Percentiles rank a stretch among this genome's conserved stretches.
phyloP scores from a whole-genome alignment of 2,329 filamentous ascomycete species.

The Colletotrichum lentis region DNA sequence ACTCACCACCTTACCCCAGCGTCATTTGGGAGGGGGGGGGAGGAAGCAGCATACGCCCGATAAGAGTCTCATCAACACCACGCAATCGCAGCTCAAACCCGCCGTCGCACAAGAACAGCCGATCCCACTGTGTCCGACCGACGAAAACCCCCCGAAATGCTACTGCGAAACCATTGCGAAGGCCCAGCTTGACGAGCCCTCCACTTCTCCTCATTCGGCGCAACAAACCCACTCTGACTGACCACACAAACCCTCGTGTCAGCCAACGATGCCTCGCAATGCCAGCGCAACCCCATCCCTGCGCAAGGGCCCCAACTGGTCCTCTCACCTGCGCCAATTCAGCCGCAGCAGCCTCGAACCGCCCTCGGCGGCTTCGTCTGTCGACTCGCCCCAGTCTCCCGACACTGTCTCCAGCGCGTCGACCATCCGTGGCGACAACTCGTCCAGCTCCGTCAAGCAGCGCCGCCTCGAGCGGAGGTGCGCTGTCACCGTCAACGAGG shows the following conservation, averaged over 20 bases:
- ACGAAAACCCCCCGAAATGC: constrained; percentile 19
- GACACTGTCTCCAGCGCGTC: constrained; percentile 61
- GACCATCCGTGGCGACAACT: constrained; percentile 51
- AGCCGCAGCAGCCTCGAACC: constrained; percentile 59
- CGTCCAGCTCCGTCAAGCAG: constrained; percentile 43
- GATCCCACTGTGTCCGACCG: background rate
- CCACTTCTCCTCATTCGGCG: constrained; percentile 26
- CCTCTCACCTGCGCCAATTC: constrained; percentile 62
- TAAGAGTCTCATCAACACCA: background rate
- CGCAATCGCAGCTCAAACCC: background rate
- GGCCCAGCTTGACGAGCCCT: constrained; percentile 31
- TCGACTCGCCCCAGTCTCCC: constrained; percentile 55
- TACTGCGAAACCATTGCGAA: constrained; percentile 23
- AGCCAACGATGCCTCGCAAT: constrained; percentile 52
- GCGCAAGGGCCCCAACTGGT: constrained; percentile 59
- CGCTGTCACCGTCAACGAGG: constrained; percentile 72
- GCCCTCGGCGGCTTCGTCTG: constrained; percentile 44
- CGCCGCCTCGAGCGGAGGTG: constrained; percentile 57
- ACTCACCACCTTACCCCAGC: constrained; percentile 10
- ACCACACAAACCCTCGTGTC: constrained; percentile 12
- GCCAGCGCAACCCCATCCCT: constrained; percentile 50
- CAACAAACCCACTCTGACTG: constrained; percentile 2
- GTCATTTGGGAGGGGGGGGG: background rate
- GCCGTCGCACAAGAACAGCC: background rate
- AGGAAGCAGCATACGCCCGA: constrained; percentile 1